These are phyloP conservation scores for Gossypioides kirkii DNA, from an alignment of 345 rosid genomes.

Conservation along the genomic window DNA sequence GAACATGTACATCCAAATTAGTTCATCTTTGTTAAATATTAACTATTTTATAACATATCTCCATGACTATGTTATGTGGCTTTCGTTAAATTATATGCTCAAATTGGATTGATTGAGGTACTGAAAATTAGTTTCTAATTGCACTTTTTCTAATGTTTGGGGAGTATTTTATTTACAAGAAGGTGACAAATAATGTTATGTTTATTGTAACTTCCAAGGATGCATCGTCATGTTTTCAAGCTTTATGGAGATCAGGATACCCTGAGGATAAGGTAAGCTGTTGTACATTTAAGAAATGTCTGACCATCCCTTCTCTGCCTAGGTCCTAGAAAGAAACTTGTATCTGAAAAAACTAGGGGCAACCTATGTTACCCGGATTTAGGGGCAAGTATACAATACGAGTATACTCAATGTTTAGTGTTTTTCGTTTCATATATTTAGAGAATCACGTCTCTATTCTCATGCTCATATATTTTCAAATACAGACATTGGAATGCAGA, in stretches of 20 bases:
- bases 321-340: not conserved
- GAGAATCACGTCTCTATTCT: not conserved
- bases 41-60: not conserved
- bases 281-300: not conserved
- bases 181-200: not conserved
- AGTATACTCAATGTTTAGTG: not conserved
- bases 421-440: not conserved
- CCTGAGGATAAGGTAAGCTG: not conserved
- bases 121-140: not conserved
- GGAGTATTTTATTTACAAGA: not conserved
- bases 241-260: not conserved
- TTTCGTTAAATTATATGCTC: not conserved
- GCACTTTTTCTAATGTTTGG: constrained; percentile 1
- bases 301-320: not conserved
- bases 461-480: not conserved
- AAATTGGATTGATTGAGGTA: not conserved
- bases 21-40: not conserved
- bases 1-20: constrained; percentile 2
- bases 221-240: not conserved
- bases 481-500: not conserved
- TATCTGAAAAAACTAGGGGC: not conserved
- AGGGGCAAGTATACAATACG: not conserved
- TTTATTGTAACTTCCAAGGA: not conserved
- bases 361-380: not conserved
- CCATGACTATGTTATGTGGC: not conserved